A percentile compares a stretch with the other conserved stretches of the same genome.
phyloP scores from a whole-genome alignment of 805 yeast genomes.

The Myxozyma geophila region DNA sequence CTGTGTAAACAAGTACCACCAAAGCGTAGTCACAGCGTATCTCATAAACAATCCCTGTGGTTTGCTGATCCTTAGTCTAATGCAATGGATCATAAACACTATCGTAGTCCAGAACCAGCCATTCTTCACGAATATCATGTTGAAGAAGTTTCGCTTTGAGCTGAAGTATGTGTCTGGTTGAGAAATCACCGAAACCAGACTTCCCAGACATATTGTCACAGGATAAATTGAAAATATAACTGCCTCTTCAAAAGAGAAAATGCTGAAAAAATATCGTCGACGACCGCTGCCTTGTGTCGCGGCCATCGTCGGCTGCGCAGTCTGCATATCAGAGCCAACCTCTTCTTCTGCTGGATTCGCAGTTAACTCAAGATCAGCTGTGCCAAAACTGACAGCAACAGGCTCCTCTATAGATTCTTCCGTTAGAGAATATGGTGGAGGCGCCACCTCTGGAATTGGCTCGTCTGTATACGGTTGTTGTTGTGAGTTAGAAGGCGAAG shows the following conservation, averaged over 20 bases:
- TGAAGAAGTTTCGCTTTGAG: conserved; percentile 67
- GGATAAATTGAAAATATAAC: conserved; percentile 39
- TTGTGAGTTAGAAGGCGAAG: not conserved
- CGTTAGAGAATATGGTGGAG: conserved; percentile 1
- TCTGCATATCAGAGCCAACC: not conserved
- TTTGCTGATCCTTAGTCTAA: conserved; percentile 7
- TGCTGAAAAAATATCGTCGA: conserved; percentile 10
- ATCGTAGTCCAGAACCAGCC: conserved; percentile 93
- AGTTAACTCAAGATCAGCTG: not conserved
- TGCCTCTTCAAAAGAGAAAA: conserved; percentile 30
- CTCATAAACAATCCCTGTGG: conserved; percentile 41
- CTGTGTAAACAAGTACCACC: conserved; percentile 90
- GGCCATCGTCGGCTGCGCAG: conserved; percentile 12
- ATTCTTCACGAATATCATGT: conserved; percentile 74
- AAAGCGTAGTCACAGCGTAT: conserved; percentile 61
- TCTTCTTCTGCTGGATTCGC: not conserved
- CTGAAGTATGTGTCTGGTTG: conserved; percentile 44
- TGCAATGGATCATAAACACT: conserved; percentile 42
- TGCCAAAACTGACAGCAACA: not conserved
- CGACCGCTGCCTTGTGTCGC: conserved; percentile 6
- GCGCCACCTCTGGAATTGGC: not conserved
- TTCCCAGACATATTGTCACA: conserved; percentile 38
- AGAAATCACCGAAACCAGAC: conserved; percentile 34
- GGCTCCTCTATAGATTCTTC: not conserved
- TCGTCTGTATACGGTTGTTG: conserved; percentile 2